Conservation (phyloP, 1,139 yeast species). For the Suhomyces terraborum region DNA sequence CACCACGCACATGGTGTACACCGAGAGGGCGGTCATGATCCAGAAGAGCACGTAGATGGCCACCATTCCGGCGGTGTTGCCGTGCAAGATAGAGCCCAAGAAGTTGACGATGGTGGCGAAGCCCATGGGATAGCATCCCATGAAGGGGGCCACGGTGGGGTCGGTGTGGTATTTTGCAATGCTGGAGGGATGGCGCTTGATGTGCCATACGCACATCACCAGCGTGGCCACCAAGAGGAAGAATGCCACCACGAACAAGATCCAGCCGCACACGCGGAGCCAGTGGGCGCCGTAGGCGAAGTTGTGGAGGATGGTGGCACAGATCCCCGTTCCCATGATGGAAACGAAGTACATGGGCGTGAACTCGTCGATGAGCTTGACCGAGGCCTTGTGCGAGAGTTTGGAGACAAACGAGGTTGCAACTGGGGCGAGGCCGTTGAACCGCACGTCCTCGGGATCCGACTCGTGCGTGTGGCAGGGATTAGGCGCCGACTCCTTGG, state of each 20-base stretch:
- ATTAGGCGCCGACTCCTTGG: background rate
- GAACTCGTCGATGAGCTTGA: conserved; percentile 32
- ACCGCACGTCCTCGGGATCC: too few relatives aligned
- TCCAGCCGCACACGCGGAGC: conserved; percentile 58
- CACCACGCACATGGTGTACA: conserved; percentile 61
- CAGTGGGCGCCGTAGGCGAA: conserved; percentile 68
- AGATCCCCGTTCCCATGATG: conserved; percentile 85
- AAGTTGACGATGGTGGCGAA: conserved; percentile 63
- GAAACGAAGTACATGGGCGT: conserved; percentile 67
- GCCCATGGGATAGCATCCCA: conserved; percentile 85
- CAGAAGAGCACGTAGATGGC: conserved; percentile 68
- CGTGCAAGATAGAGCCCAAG: conserved; percentile 40
- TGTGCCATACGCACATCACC: conserved; percentile 38
- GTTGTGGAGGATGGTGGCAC: conserved; percentile 56
- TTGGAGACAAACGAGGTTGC: background rate
- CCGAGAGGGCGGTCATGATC: conserved; percentile 54
- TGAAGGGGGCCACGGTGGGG: conserved; percentile 54
- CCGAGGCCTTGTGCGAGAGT: conserved; percentile 7
- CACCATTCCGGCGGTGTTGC: conserved; percentile 34
- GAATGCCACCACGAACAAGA: conserved; percentile 57
- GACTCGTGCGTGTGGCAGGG: background rate
- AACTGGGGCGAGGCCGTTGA: too few relatives aligned
- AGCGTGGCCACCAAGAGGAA: conserved; percentile 47
- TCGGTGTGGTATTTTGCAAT: conserved; percentile 41
- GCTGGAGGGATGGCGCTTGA: conserved; percentile 37